Conservation (phyloP, 73 alveolate genomes). For the Stentor roeselii region DNA sequence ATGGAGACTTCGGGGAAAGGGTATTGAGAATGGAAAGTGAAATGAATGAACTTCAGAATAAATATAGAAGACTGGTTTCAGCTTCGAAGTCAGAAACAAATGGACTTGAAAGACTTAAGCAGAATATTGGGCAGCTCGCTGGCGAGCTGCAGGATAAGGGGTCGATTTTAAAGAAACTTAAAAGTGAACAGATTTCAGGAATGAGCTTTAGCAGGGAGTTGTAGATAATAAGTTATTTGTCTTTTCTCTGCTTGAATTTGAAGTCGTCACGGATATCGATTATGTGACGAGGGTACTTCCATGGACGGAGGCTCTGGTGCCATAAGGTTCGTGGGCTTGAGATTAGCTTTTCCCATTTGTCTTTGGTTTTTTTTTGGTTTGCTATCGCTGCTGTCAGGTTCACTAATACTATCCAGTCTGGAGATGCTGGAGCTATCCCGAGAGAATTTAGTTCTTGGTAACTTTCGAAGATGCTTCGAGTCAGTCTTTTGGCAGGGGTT, state of each 20-base stretch:
- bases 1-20: neutral
- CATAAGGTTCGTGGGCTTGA: slow-evolving; percentile 14
- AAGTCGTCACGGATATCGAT: neutral
- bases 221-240: neutral
- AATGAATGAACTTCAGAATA: too few species aligned
- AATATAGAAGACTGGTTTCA: too few species aligned
- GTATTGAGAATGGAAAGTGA: too few species aligned
- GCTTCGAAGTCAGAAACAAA: too few species aligned
- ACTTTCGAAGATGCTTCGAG: neutral
- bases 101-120: too few species aligned
- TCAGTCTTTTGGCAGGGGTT: neutral
- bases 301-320: neutral
- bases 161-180: too few species aligned
- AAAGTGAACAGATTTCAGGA: too few species aligned
- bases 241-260: neutral
- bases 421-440: neutral
- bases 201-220: too few species aligned
- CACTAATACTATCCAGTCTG: slow-evolving; percentile 2
- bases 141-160: too few species aligned
- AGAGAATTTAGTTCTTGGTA: neutral
- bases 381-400: slow-evolving; percentile 12
- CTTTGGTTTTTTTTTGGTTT: neutral
- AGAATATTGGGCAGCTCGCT: too few species aligned
- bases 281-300: neutral
- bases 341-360: neutral